Percentiles rank a stretch among this genome's conserved stretches.
Evolutionary conservation across 345 rosid species (phyloP).

Genomic region (Euclidium syriacum): DNA sequence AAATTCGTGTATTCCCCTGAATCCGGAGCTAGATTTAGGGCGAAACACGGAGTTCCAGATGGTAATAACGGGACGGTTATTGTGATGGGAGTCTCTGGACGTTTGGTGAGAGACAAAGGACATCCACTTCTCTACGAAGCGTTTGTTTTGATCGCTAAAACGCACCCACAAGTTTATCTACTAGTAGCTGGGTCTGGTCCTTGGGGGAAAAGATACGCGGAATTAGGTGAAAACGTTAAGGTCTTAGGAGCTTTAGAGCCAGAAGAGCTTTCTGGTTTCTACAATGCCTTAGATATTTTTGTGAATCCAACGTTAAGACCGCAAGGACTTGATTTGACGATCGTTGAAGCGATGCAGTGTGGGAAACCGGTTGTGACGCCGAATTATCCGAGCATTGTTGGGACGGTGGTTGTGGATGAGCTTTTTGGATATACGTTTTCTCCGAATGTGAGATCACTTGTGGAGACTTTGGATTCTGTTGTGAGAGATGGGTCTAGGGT

Average conservation of each 20-base stretch:
- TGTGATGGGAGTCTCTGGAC: constrained; percentile 71
- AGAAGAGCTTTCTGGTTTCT: constrained; percentile 48
- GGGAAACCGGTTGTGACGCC: constrained; percentile 67
- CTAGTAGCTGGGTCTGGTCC: constrained; percentile 80
- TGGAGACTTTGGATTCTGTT: constrained; percentile 46
- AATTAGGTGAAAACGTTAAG: constrained; percentile 50
- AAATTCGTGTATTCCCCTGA: constrained; percentile 39
- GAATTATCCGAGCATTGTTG: constrained; percentile 62
- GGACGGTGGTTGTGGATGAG: constrained; percentile 52
- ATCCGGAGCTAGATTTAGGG: constrained; percentile 38
- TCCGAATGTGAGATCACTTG: constrained; percentile 58
- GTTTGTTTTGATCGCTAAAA: constrained; percentile 35
- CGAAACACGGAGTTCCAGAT: constrained; percentile 36
- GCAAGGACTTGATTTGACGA: constrained; percentile 64
- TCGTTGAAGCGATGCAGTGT: constrained; percentile 71
- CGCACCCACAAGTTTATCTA: constrained; percentile 35
- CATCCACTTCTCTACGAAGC: constrained; percentile 65
- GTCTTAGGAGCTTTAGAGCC: constrained; percentile 54
- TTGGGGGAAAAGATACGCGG: constrained; percentile 55
- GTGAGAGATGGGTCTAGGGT: constrained; percentile 45
- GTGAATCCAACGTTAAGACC: constrained; percentile 71
- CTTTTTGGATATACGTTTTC: constrained; percentile 59
- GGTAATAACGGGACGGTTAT: constrained; percentile 24
- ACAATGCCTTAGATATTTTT: constrained; percentile 61
- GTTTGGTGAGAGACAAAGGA: constrained; percentile 72